phyloP scores from a whole-genome alignment of 2,329 filamentous ascomycete genomes.

The Colletotrichum sp. region DNA sequence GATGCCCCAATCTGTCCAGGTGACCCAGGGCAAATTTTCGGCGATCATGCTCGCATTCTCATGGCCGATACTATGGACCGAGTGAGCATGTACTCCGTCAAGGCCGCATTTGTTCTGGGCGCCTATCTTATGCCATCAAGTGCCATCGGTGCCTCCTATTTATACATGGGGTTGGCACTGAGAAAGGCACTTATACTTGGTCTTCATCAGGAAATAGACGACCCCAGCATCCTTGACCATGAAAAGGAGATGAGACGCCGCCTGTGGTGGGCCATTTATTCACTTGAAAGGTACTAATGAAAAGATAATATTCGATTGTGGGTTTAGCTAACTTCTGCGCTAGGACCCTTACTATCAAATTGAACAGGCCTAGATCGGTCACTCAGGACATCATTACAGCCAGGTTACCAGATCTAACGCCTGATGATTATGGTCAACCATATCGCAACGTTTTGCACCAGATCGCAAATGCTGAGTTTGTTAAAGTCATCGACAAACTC shows the following conservation, averaged over 20 bases:
- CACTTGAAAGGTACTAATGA: constrained; percentile 26
- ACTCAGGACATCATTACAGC: constrained; percentile 24
- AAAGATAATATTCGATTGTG: background rate
- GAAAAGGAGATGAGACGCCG: constrained; percentile 27
- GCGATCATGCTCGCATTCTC: constrained; percentile 30
- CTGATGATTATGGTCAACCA: background rate
- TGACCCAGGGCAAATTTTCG: constrained; percentile 35
- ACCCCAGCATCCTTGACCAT: constrained; percentile 18
- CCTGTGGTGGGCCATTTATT: constrained; percentile 33
- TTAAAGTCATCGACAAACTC: constrained; percentile 33
- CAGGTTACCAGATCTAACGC: background rate
- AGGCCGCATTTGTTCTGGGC: constrained; percentile 34
- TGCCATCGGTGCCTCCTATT: constrained; percentile 35
- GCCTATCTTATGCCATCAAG: constrained; percentile 38
- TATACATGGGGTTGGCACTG: constrained; percentile 32
- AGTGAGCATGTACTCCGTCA: constrained; percentile 32
- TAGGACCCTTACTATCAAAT: constrained; percentile 26
- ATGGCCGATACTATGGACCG: constrained; percentile 38
- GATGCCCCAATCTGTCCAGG: constrained; percentile 6
- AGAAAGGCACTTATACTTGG: constrained; percentile 31
- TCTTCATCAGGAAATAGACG: constrained; percentile 28
- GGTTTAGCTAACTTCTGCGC: background rate
- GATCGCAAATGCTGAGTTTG: constrained; percentile 31
- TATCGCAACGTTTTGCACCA: constrained; percentile 31
- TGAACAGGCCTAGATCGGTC: constrained; percentile 27